Evolutionary conservation across 169 alveolate species (phyloP).

Genomic region (Plasmodium ovale): DNA sequence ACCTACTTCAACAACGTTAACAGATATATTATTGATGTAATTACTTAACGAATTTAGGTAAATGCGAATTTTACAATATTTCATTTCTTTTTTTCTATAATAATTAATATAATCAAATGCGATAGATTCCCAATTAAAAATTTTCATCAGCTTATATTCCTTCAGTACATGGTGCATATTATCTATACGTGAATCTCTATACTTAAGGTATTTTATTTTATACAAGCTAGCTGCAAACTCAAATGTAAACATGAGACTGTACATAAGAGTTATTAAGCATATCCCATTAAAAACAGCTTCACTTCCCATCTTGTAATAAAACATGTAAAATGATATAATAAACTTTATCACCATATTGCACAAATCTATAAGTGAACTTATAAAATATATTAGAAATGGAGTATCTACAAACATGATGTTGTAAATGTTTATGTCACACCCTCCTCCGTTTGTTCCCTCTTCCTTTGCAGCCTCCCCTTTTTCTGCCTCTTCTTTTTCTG

Average conservation of each 20-base stretch:
- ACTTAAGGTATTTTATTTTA: slow-evolving; percentile 25
- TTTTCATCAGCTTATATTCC: slow-evolving; percentile 61
- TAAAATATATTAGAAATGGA: slow-evolving; percentile 26
- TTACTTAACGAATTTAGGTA: slow-evolving; percentile 25
- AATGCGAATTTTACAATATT: slow-evolving; percentile 14
- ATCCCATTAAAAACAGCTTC: slow-evolving; percentile 14
- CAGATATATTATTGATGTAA: slow-evolving; percentile 32
- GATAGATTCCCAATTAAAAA: slow-evolving; percentile 74
- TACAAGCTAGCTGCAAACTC: slow-evolving; percentile 32
- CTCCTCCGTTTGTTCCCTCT: not conserved
- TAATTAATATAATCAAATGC: slow-evolving; percentile 67
- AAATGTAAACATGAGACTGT: slow-evolving; percentile 14
- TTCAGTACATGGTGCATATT: slow-evolving; percentile 65
- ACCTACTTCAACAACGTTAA: slow-evolving; percentile 33
- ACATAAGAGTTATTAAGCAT: not conserved
- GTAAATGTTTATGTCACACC: slow-evolving; percentile 36
- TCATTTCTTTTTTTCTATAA: slow-evolving; percentile 44
- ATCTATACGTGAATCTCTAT: slow-evolving; percentile 47
- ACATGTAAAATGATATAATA: slow-evolving; percentile 25
- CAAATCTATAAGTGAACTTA: slow-evolving; percentile 6
- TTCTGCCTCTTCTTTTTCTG: not conserved
- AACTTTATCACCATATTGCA: slow-evolving; percentile 27
- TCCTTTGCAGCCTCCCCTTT: not conserved
- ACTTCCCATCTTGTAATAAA: slow-evolving; percentile 54
- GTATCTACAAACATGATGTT: slow-evolving; percentile 72